Evolutionary conservation across 768 basidiomycete genomes (phyloP).

Genomic region (Gloeostereum incarnatum): DNA sequence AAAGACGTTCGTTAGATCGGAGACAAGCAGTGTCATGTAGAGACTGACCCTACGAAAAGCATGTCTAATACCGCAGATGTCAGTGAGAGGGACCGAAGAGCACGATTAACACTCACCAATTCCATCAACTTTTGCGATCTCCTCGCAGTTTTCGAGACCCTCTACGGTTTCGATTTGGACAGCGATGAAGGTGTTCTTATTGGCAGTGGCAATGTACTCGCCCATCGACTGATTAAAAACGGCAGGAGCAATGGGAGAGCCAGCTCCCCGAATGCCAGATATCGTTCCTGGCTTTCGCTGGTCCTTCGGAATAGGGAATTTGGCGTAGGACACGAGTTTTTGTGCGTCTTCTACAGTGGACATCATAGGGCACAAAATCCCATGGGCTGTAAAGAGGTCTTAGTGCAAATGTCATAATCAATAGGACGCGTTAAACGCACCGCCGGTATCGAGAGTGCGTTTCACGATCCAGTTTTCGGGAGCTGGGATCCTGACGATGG

Average conservation of each 20-base stretch:
- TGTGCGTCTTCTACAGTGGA: constrained; percentile 30
- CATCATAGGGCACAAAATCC: constrained; percentile 11
- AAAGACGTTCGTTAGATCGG: background rate
- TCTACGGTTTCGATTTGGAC: constrained; percentile 38
- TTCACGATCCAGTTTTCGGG: constrained; percentile 41
- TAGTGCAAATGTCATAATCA: background rate
- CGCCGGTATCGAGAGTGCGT: constrained; percentile 34
- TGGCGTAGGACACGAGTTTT: constrained; percentile 27
- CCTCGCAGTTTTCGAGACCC: constrained; percentile 31
- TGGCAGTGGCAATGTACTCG: constrained; percentile 34
- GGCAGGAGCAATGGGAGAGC: constrained; percentile 33
- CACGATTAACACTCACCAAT: constrained; percentile 21
- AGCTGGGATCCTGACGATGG: constrained; percentile 36
- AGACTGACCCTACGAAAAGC: constrained; percentile 9
- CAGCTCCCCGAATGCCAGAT: constrained; percentile 26
- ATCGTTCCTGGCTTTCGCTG: constrained; percentile 1
- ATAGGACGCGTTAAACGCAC: constrained; percentile 17
- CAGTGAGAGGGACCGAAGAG: background rate
- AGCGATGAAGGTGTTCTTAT: constrained; percentile 27
- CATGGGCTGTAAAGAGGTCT: constrained; percentile 1
- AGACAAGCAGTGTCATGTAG: background rate
- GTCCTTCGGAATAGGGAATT: constrained; percentile 29
- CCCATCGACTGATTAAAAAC: constrained; percentile 23
- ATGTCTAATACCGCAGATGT: constrained; percentile 4
- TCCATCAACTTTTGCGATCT: constrained; percentile 33